Base-by-base conservation (phyloP, 352 stramenopile species). In the Pythium dissimile region DNA sequence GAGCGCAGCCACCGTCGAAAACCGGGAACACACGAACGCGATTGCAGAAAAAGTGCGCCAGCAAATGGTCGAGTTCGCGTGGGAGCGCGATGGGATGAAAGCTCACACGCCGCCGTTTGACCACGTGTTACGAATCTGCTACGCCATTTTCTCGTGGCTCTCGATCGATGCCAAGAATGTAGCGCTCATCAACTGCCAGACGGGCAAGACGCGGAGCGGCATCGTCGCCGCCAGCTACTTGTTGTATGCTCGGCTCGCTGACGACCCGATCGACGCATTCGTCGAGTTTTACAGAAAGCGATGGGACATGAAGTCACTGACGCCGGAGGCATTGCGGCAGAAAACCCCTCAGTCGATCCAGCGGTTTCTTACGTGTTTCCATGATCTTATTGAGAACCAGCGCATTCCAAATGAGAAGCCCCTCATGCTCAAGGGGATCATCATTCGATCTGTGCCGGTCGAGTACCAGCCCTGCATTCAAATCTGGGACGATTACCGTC, bases 211-310 rank as follows among this genome's bases (percentile, higher is more conserved):
- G 20, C 78, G 91, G 24, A 98, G 84, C 20, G 92, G 89, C 7
- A 89, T 98, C 52, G 84, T 97, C 0, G 75, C 96, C 16, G 95
- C 94, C 11, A 97, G 91, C 52, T 98, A 97, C 58, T 60, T 98
- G 45, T 82, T 96, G 30, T 98, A 95, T 77, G 60, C 80, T 41
- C 59, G 76, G 11, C 65, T 89, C 21, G 78, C 77, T 13, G 65
- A 89, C 31, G 76, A 93, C 31, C 75, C 80, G 7, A 79, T 79
- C 11, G 73, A 95, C 26, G 93, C 92, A 6, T 98, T 98, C 62
- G 80, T 91, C 37, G 75, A 89, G 62, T 98, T 98, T 53, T 97
- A 97, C 61, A 56, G 68, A 21, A 86, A 88, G 52, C 78, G 84
- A 8, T 88, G 81, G 77, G 76, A 85, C 11, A 91, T 91, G 80